Conservation (phyloP, 1,284 basidiomycete genomes). For the Tilletia indica region DNA sequence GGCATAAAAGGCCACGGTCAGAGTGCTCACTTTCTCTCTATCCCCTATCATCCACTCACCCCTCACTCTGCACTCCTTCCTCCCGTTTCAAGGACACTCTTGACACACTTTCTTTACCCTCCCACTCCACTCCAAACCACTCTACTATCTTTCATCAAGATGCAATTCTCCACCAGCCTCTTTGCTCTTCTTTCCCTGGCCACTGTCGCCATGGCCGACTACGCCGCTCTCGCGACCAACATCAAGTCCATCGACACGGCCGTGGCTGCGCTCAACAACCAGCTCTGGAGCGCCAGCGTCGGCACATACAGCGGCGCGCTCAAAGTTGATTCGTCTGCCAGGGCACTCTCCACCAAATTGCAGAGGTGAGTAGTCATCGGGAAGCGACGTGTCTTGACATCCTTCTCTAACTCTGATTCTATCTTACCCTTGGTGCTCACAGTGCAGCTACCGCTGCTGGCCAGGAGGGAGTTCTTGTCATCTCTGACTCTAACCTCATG, state of each 20-base stretch:
- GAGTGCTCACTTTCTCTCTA: too few relatives aligned
- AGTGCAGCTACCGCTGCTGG: too few relatives aligned
- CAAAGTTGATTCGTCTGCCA: neutral
- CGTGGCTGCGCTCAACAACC: neutral
- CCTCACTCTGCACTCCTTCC: too few relatives aligned
- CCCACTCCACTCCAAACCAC: neutral
- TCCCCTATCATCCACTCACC: too few relatives aligned
- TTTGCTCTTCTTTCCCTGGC: neutral
- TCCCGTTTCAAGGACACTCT: neutral
- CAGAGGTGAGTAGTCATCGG: neutral
- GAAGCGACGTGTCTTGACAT: too few relatives aligned
- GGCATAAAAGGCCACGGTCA: too few relatives aligned
- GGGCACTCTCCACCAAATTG: neutral
- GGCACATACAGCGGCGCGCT: neutral
- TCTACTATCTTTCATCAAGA: neutral
- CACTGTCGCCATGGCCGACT: neutral
- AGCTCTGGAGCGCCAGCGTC: neutral
- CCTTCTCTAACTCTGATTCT: too few relatives aligned
- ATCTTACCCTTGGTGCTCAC: too few relatives aligned
- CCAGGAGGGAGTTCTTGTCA: too few relatives aligned
- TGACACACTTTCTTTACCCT: neutral
- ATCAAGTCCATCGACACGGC: neutral
- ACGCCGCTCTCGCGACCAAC: neutral
- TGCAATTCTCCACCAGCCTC: neutral
- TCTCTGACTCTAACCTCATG: too few relatives aligned